phyloP scores from a whole-genome alignment of 495 filamentous ascomycete genomes.

The Hypoxylon subgilvum region DNA sequence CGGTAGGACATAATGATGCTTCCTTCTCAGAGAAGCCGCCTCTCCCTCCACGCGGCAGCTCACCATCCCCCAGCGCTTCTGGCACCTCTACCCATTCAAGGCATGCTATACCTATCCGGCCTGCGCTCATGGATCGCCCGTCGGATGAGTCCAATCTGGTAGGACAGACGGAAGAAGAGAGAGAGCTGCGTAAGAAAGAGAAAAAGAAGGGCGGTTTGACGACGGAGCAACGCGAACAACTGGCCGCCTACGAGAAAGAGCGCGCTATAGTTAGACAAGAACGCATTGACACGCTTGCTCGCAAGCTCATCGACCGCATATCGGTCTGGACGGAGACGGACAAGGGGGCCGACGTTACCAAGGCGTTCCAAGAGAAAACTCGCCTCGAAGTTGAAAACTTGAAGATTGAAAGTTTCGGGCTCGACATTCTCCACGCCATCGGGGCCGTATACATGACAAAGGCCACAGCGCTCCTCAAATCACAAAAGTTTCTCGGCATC shows the following conservation, averaged over 20 bases:
- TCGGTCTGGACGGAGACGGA: slow-evolving; percentile 98
- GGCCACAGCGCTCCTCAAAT: slow-evolving; percentile 84
- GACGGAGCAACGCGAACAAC: slow-evolving; percentile 88
- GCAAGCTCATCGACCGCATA: slow-evolving; percentile 87
- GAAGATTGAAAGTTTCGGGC: slow-evolving; percentile 98
- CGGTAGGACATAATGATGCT: slow-evolving; percentile 28
- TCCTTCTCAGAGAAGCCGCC: slow-evolving; percentile 30
- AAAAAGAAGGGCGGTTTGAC: slow-evolving; percentile 86
- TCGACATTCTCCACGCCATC: slow-evolving; percentile 96
- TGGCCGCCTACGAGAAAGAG: slow-evolving; percentile 86
- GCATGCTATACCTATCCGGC: slow-evolving; percentile 70
- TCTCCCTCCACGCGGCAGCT: slow-evolving; percentile 38
- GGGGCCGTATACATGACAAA: slow-evolving; percentile 88
- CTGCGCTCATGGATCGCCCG: slow-evolving; percentile 84
- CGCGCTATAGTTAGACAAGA: slow-evolving; percentile 85
- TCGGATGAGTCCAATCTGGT: slow-evolving; percentile 81
- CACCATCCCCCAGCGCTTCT: slow-evolving; percentile 60
- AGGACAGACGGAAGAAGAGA: slow-evolving; percentile 75
- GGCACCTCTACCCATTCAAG: slow-evolving; percentile 52
- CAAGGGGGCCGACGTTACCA: slow-evolving; percentile 81
- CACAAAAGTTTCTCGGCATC: slow-evolving; percentile 95
- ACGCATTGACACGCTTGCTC: slow-evolving; percentile 79
- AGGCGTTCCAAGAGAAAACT: slow-evolving; percentile 90
- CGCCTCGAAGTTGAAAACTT: slow-evolving; percentile 95
- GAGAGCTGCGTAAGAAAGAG: slow-evolving; percentile 69